phyloP scores from a whole-genome alignment of 2,329 filamentous ascomycete species.

The Hymenoscyphus occultus region DNA sequence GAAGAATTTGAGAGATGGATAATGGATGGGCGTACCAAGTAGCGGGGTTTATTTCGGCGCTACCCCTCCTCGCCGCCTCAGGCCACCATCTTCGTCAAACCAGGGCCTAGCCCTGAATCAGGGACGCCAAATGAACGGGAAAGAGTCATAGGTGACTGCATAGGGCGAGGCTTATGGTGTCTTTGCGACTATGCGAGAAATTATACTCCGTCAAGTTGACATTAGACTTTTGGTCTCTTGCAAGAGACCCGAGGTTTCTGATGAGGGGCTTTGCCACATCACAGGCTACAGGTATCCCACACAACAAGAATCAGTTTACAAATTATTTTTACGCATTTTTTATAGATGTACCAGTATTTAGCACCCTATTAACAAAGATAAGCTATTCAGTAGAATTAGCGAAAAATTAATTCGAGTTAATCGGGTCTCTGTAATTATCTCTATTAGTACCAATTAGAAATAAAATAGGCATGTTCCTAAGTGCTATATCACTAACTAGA shows the following conservation, averaged over 20 bases:
- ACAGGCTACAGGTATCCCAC: background rate
- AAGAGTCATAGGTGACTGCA: conserved; percentile 4
- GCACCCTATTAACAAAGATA: no score
- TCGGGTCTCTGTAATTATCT: no score
- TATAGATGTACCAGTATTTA: no score
- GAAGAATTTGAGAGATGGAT: conserved; percentile 9
- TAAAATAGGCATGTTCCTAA: no score
- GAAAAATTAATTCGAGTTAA: no score
- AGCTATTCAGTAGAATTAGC: no score
- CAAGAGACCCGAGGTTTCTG: background rate
- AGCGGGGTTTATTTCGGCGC: background rate
- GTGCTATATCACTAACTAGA: no score
- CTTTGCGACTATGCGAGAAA: background rate
- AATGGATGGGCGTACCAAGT: no score
- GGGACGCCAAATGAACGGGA: background rate
- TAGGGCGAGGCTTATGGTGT: background rate
- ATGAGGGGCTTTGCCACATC: conserved; percentile 5
- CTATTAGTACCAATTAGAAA: no score
- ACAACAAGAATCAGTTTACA: background rate
- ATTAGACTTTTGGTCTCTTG: background rate
- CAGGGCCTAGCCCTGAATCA: conserved; percentile 1
- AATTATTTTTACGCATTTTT: no score
- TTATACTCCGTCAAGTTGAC: background rate
- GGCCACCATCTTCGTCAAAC: conserved; percentile 10
- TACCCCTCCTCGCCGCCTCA: conserved; percentile 4